Percentiles rank a stretch among this genome's conserved stretches.
phyloP scores from a whole-genome alignment of 2,329 filamentous ascomycete species.

The Leptographium galeiforme region DNA sequence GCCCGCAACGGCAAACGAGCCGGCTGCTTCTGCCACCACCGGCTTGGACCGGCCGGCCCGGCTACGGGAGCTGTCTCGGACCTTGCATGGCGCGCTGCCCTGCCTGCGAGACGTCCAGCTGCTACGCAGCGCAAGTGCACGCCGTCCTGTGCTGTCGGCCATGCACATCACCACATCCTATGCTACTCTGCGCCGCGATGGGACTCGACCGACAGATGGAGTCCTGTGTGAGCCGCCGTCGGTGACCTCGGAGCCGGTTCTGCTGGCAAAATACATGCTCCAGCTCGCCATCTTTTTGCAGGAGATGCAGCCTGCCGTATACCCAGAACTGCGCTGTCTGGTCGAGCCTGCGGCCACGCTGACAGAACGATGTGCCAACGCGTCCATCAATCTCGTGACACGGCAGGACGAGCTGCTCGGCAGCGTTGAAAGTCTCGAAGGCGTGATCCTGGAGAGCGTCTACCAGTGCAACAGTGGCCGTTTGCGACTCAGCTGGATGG shows the following conservation, averaged over 20 bases:
- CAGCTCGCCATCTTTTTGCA: background rate
- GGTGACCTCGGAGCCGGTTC: background rate
- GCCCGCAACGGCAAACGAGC: background rate
- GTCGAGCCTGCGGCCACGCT: background rate
- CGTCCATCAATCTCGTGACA: background rate
- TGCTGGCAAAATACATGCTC: background rate
- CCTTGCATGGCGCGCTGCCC: background rate
- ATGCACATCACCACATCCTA: background rate
- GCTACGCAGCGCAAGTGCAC: background rate
- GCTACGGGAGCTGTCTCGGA: background rate
- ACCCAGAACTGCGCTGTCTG: background rate
- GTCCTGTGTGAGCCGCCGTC: background rate
- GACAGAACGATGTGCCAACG: background rate
- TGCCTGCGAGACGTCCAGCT: background rate
- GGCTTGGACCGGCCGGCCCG: background rate
- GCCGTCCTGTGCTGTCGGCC: background rate
- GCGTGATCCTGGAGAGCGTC: background rate
- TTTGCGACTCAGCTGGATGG: background rate
- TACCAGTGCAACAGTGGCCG: background rate
- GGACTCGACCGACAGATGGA: background rate
- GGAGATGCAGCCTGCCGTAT: background rate
- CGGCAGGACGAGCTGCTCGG: background rate
- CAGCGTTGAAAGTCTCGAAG: background rate
- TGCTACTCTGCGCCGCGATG: background rate
- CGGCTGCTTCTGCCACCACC: background rate